Evolutionary conservation across 495 filamentous ascomycete genomes (phyloP).

Genomic region (Hyaloscypha finlandica): DNA sequence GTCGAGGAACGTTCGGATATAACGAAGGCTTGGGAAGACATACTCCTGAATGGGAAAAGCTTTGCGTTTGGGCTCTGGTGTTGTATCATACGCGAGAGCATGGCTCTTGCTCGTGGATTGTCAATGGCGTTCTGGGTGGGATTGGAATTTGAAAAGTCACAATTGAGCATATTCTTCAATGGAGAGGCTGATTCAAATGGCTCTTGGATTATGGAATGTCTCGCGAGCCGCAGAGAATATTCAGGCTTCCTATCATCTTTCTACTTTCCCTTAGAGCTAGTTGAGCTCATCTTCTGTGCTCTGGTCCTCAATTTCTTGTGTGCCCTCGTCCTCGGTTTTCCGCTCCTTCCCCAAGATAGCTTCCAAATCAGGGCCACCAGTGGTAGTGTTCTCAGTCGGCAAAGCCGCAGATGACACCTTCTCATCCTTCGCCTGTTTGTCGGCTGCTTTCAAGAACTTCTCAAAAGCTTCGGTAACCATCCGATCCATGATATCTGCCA

Average conservation of each 20-base stretch:
- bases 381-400: no score
- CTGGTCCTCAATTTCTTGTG: no score
- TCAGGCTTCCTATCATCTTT: background rate
- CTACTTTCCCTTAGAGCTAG: background rate
- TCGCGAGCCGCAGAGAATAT: background rate
- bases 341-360: no score
- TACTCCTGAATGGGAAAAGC: background rate
- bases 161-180: background rate
- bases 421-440: no score
- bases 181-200: background rate
- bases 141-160: background rate
- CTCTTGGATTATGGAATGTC: background rate
- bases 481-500: no score
- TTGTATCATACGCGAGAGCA: background rate
- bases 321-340: no score
- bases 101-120: background rate
- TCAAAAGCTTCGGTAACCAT: no score
- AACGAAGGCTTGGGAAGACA: background rate
- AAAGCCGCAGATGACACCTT: no score
- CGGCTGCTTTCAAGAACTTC: no score
- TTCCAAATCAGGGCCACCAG: no score
- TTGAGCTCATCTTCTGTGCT: background rate
- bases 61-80: background rate
- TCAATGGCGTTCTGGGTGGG: background rate
- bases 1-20: constrained; percentile 41